Base-by-base conservation (phyloP, 768 basidiomycete genomes). In the Lactarius sanguifluus region DNA sequence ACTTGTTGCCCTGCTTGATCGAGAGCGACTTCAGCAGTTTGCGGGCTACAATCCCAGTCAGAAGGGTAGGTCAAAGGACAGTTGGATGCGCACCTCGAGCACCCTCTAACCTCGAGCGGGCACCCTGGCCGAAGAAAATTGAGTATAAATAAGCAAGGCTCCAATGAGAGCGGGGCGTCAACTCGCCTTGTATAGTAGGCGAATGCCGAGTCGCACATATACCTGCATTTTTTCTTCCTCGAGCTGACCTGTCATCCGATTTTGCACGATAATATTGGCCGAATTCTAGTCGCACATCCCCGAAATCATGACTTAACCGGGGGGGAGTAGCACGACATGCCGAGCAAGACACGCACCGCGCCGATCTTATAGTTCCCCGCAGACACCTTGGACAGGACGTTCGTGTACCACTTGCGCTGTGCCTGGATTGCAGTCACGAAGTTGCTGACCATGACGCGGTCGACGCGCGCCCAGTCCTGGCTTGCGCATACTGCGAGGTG, bases 211-310 rank as follows among this genome's bases (percentile, higher is more conserved):
- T 45, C 96, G 81, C 0, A 98, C 94, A 74, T 97, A 98, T 15
- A 87, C 87, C 73, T 95, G 90, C 94, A 98, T 99, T 81, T 98
- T 98, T 79, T 98, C 96, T 77, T 99, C 96, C 74, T 95, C 91
- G 64, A 98, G 75, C 75, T 93, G 91, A 0, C 96, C 96, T 0
- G 93, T 95, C 76, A 86, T 77, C 16, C 96, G 83, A 74, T 98
- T 95, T 78, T 98, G 96, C 1, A 99, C 96, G 65, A 98, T 94
- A 70, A 99, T 97, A 74, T 99, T 99, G 30, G 95, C 96, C 61
- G 94, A 96, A 73, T 99, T 97, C 91, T 93, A 72, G 61, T 2
- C 50, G 18, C 57, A 5, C 16, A 55, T 10, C 12, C 45, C 43
- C 43, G 20, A 10, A 45, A 45, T 9, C 20, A 45, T n/a, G 25